A percentile compares a stretch with the other conserved stretches of the same genome.
phyloP scores from a whole-genome alignment of 2,329 filamentous ascomycete genomes.

The Westerdykella aurantiaca region DNA sequence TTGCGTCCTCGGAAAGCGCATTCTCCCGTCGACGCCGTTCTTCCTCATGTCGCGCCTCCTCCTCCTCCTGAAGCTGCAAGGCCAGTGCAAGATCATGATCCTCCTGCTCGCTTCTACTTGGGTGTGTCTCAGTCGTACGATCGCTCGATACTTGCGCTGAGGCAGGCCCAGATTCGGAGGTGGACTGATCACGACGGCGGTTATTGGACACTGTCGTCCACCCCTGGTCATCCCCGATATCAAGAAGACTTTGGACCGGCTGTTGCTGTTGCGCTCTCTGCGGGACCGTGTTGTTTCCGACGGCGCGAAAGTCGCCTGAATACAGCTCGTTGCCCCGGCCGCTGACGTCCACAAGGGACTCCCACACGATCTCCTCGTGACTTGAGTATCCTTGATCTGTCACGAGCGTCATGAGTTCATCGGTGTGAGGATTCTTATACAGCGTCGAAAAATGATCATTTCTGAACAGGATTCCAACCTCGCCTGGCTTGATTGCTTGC shows the following conservation, averaged over 20 bases:
- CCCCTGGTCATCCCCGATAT: conserved; percentile 36
- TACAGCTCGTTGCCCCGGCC: conserved; percentile 78
- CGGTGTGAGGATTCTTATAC: conserved; percentile 76
- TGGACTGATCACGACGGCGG: conserved; percentile 22
- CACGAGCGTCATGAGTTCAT: conserved; percentile 73
- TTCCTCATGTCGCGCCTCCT: conserved; percentile 68
- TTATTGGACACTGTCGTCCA: conserved; percentile 52
- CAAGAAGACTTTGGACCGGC: conserved; percentile 22
- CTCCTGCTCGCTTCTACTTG: conserved; percentile 65
- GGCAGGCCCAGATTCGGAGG: conserved; percentile 5
- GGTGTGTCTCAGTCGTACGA: conserved; percentile 19
- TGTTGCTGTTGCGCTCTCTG: conserved; percentile 22
- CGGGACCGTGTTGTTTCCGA: conserved; percentile 53
- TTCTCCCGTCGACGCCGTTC: conserved; percentile 61
- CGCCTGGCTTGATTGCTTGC: conserved; percentile 65
- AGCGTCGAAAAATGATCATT: conserved; percentile 97
- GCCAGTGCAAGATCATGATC: conserved; percentile 79
- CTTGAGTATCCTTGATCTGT: conserved; percentile 86
- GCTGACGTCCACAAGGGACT: conserved; percentile 82
- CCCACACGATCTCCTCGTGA: conserved; percentile 93
- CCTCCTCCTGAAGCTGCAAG: conserved; percentile 89
- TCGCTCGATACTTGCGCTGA: conserved; percentile 12
- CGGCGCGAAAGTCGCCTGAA: conserved; percentile 81
- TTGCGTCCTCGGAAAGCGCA: conserved; percentile 62
- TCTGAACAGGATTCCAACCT: conserved; percentile 85